Conservation (phyloP, 1,139 yeast species). For the Suhomyces kunorum region DNA sequence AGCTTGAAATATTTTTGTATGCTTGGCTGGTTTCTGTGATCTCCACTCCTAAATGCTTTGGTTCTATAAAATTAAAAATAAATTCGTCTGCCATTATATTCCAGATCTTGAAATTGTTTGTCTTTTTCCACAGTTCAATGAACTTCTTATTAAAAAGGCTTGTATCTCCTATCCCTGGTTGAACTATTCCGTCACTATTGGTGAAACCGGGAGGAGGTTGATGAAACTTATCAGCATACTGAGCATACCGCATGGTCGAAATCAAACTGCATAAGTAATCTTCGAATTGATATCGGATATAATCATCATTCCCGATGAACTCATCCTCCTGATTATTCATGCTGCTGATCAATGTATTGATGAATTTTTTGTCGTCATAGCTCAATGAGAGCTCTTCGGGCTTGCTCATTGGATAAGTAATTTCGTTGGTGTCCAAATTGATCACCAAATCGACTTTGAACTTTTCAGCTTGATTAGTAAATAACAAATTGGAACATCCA, state of each 20-base stretch:
- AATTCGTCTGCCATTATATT: constrained; percentile 79
- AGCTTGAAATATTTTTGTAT: constrained; percentile 25
- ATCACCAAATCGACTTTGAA: constrained; percentile 50
- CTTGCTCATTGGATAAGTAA: constrained; percentile 44
- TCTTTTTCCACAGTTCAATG: constrained; percentile 62
- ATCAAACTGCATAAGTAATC: constrained; percentile 80
- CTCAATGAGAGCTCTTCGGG: constrained; percentile 54
- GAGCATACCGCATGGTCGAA: constrained; percentile 69
- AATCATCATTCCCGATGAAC: constrained; percentile 80
- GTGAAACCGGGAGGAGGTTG: constrained; percentile 50
- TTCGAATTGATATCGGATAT: constrained; percentile 83
- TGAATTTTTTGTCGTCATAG: constrained; percentile 72
- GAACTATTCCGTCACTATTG: constrained; percentile 8
- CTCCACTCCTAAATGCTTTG: constrained; percentile 58
- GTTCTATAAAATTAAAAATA: constrained; percentile 82
- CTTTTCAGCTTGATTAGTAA: constrained; percentile 65
- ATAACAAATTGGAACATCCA: constrained; percentile 85
- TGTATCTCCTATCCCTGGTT: constrained; percentile 31
- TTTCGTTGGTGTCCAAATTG: constrained; percentile 39
- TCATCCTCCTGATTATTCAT: constrained; percentile 25
- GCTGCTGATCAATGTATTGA: constrained; percentile 42
- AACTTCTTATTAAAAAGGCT: constrained; percentile 54
- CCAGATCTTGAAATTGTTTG: constrained; percentile 73
- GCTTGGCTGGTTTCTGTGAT: constrained; percentile 24
- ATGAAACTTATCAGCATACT: constrained; percentile 49